Percentiles rank a stretch among this genome's conserved stretches.
Conservation (phyloP, 2,329 filamentous ascomycete genomes). For the Penicillium polonicum region DNA sequence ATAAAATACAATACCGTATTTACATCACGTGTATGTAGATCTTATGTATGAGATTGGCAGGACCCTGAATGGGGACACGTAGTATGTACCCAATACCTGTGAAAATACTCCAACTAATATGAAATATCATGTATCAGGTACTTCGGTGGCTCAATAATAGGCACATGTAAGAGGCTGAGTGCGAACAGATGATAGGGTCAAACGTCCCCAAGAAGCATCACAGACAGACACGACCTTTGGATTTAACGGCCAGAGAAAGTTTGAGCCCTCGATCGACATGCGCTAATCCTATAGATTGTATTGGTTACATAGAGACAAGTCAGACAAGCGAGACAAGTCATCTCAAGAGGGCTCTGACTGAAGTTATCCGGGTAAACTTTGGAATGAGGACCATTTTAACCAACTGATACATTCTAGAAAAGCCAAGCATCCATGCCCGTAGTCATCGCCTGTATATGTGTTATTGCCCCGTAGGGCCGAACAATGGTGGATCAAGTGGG, state of each 20-base stretch:
- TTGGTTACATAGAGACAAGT: not conserved
- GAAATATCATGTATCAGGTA: not conserved
- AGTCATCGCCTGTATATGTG: not conserved
- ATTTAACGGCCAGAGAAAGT: not conserved
- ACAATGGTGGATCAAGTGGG: constrained; percentile 11
- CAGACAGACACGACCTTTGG: not conserved
- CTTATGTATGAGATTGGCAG: not conserved
- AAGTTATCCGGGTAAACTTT: not conserved
- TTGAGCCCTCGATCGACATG: constrained; percentile 16
- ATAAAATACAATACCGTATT: not conserved
- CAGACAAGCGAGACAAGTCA: not conserved
- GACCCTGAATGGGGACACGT: not conserved
- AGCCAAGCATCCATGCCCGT: not conserved
- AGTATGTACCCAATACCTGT: not conserved
- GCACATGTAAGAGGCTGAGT: not conserved
- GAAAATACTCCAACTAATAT: accelerated
- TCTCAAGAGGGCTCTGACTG: not conserved
- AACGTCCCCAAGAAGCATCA: not conserved
- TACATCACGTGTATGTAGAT: not conserved
- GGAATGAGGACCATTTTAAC: not conserved
- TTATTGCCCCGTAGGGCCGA: not conserved
- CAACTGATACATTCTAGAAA: not conserved
- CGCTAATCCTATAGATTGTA: not conserved
- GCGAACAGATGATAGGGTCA: not conserved
- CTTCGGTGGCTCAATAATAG: not conserved